Base-by-base conservation (phyloP, 768 basidiomycete species). In the Mycena leptocephala region DNA sequence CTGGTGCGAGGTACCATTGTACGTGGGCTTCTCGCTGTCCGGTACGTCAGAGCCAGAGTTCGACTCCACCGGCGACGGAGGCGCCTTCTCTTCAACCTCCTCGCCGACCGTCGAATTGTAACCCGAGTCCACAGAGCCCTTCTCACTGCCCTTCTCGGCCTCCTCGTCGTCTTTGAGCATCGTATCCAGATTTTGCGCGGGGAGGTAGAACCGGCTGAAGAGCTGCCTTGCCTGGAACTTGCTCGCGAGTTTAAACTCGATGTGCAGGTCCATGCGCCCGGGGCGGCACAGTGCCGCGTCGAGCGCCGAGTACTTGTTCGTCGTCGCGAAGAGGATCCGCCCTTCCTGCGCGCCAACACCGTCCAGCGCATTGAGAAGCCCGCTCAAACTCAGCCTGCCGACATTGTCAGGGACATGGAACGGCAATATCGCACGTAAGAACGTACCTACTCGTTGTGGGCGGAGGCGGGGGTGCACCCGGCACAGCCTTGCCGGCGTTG, bases 331-430 rank as follows among this genome's bases (percentile, higher is more conserved):
- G 16, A 95, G 86, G 30, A 96, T 89, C 0, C 95, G 93, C 24
- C 95, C 95, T 84, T 96, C 95, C 79, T 93, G 92, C 0, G 95
- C 95, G 2, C 89, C 92, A 58, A 95, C 90, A 24, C 95, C 95
- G 78, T 96, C 95, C 32, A 95, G 88, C 18, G 93, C 93, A 67
- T 94, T 94, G 8, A 96, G 88, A 8, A 96, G 88, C 11, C 95
- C 95, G 56, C 92, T 93, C 48, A 95, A 90, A 18, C 91, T 93
- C 39, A 95, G 85, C 26, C 89, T 88, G 72, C 79, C 82, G 3
- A 77, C 62, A 9, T 51, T 26, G 72, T 70, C 22, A 81, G 51
- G 24, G 79, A 76, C 32, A 10, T 32, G 55, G 6, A 66, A 16
- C 22, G 26, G 18, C 7, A 18, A 26, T 14, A 13, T 22, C 16